These are phyloP conservation scores for Podospora pseudoanserina DNA, from an alignment of 495 filamentous ascomycete species.

Conservation along the genomic window DNA sequence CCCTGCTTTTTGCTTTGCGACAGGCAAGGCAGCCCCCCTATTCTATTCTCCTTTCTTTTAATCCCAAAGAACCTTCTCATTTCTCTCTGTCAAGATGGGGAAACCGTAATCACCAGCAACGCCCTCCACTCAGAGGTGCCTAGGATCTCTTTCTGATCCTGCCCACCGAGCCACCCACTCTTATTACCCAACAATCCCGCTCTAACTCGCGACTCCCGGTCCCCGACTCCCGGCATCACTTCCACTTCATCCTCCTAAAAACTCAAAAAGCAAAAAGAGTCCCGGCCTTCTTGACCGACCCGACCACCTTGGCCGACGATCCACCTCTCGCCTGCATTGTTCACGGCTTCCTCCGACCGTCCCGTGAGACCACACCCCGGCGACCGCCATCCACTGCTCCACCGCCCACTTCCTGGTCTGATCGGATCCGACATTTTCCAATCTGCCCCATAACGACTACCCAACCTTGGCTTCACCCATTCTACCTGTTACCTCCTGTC, in stretches of 20 bases:
- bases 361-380: not conserved
- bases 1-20: not conserved
- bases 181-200: not conserved
- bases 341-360: not conserved
- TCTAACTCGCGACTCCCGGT: not conserved
- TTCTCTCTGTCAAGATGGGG: not conserved
- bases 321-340: not conserved
- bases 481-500: not conserved
- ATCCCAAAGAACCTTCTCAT: not conserved
- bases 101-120: not conserved
- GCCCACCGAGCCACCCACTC: not conserved
- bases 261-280: not conserved
- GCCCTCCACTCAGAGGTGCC: not conserved
- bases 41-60: not conserved
- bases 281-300: constrained; percentile 1
- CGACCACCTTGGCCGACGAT: not conserved
- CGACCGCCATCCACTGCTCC: not conserved
- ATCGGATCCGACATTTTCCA: not conserved
- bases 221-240: not conserved
- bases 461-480: not conserved
- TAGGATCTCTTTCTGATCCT: not conserved
- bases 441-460: not conserved
- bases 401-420: not conserved
- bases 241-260: not conserved
- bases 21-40: not conserved